Evolutionary conservation across 768 basidiomycete genomes (phyloP), one percentile per base, ranked within the genome.

Genomic region (Rhodotorula diobovata): DNA sequence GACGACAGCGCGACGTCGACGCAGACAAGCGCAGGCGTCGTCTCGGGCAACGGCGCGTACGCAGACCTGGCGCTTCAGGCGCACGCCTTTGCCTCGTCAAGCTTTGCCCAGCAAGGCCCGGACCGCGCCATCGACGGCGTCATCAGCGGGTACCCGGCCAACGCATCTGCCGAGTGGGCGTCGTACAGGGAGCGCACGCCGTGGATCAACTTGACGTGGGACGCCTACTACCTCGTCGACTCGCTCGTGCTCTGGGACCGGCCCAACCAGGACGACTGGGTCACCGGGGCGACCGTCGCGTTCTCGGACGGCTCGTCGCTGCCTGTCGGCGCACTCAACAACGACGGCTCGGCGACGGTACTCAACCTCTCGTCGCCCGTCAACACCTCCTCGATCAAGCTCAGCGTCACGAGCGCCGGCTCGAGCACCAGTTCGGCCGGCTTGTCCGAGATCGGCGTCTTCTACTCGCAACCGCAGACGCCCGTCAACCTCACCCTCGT

Each of bases 201-300:
- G 1, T 70, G 56, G 54, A 45, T 70, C 45, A 55, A 57, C 28
- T 30, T 74, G 28, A 55, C 61, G 2, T 70, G 68, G 68, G 23
- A 50, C 28, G 45, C 65, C 39, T 61, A 56, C 46, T 71, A 66
- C 64, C 54, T 71, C 35, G 60, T 71, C 60, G 70, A 71, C 61
- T 71, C 70, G 9, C 54, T 71, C 39, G 48, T 66, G 30, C 54
- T 71, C 11, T 37, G 54, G 48, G 65, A 70, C 56, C 63, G 69
- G 23, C 73, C 70, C 12, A 75, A 75, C 70, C 7, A 21, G 53
- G 55, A 66, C 54, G 75, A 76, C 50, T 58, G 58, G 71, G 66
- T 73, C 62, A 70, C 65, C 1, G 46, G 65, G 14, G 70, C 66
- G 0, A 32, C 32, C 2, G n/a, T 76, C 39, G n/a, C 43, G 18